phyloP scores from a whole-genome alignment of 495 filamentous ascomycete genomes.

The Daldinia decipiens region DNA sequence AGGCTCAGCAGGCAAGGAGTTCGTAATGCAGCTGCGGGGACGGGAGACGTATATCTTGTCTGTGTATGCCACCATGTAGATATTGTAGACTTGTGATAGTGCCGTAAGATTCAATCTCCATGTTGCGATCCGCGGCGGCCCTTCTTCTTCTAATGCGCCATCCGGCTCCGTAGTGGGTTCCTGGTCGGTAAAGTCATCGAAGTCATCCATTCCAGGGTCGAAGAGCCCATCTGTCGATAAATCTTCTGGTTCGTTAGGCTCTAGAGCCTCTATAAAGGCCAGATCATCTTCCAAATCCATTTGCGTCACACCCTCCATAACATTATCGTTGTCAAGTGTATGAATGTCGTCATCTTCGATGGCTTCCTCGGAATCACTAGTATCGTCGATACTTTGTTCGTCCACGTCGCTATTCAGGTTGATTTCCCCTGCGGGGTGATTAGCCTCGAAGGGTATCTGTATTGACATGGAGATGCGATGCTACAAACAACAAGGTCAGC shows the following conservation, averaged over 20 bases:
- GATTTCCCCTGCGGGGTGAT: constrained; percentile 5
- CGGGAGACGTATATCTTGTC: constrained; percentile 78
- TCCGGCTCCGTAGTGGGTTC: constrained; percentile 3
- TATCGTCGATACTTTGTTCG: constrained; percentile 27
- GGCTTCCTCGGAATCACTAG: constrained; percentile 32
- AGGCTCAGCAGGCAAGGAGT: constrained; percentile 68
- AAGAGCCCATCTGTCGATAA: background rate
- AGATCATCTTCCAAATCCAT: constrained; percentile 2
- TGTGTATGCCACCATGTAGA: constrained; percentile 81
- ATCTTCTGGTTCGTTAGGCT: background rate
- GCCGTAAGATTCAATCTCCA: constrained; percentile 61
- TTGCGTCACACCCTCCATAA: background rate
- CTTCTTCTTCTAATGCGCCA: constrained; percentile 22
- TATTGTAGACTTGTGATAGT: constrained; percentile 61
- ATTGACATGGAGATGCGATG: constrained; percentile 25
- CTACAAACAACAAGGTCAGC: constrained; percentile 30
- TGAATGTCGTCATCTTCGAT: constrained; percentile 15
- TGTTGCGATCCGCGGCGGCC: constrained; percentile 49
- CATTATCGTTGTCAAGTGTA: background rate
- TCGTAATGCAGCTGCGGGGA: constrained; percentile 70
- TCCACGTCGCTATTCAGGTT: constrained; percentile 31
- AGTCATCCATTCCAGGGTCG: background rate
- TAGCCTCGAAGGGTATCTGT: constrained; percentile 39
- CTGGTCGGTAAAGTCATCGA: constrained; percentile 6
- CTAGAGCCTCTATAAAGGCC: background rate